These are phyloP conservation scores for Casaregolazyma lundiana DNA, from an alignment of 1,139 yeast species.

Conservation along the genomic window DNA sequence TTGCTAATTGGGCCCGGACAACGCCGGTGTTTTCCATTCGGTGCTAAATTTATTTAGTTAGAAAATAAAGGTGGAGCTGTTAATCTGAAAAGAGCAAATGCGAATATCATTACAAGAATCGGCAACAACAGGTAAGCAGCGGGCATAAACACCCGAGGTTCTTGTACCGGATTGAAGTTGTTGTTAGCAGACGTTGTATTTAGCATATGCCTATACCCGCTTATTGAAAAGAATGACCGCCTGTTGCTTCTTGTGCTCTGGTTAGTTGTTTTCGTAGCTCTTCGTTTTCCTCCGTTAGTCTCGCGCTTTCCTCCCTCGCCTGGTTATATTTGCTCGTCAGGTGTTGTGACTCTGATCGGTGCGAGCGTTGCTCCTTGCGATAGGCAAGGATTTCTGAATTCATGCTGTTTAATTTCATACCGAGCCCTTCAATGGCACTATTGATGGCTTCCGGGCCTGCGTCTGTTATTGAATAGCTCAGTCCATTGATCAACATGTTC, in stretches of 20 bases:
- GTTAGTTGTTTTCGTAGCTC: neutral
- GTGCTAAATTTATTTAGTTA: too few species aligned
- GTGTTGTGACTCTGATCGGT: slow-evolving; percentile 23
- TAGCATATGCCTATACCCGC: slow-evolving; percentile 3
- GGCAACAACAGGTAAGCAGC: slow-evolving; percentile 2
- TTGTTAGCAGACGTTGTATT: neutral
- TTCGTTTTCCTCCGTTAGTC: slow-evolving; percentile 11
- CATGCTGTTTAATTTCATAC: slow-evolving; percentile 8
- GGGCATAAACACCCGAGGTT: slow-evolving; percentile 4
- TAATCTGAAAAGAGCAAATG: neutral
- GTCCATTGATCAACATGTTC: neutral
- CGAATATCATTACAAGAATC: slow-evolving; percentile 2
- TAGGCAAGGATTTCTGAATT: slow-evolving; percentile 18
- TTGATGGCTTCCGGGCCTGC: neutral
- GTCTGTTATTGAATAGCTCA: neutral
- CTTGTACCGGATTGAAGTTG: neutral
- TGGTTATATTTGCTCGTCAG: slow-evolving; percentile 24
- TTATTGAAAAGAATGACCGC: slow-evolving; percentile 3
- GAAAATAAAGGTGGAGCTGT: too few species aligned
- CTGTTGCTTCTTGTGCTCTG: neutral
- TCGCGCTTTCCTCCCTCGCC: slow-evolving; percentile 19
- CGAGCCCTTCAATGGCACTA: neutral
- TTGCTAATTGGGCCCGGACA: slow-evolving; percentile 1
- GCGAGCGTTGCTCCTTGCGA: slow-evolving; percentile 23
- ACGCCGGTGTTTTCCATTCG: neutral